Evolutionary conservation across 805 yeast genomes (phyloP).

Genomic region (Myxozyma melibiosi): DNA sequence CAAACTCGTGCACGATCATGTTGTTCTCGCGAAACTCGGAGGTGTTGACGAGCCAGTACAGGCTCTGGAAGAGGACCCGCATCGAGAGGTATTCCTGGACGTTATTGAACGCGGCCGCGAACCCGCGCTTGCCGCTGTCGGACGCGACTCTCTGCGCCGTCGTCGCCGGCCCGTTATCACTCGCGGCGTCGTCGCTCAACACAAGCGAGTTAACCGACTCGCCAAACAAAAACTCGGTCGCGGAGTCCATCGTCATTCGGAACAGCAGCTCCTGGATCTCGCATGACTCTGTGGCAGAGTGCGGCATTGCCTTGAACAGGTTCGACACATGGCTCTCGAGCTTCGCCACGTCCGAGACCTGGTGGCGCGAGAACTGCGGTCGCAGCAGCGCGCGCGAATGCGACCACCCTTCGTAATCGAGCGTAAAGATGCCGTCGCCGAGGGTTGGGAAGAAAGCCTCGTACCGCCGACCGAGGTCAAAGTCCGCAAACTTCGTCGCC

Average conservation of each 20-base stretch:
- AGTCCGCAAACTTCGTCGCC: conserved; percentile 42
- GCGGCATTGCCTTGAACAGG: conserved; percentile 30
- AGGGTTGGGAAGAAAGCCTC: conserved; percentile 39
- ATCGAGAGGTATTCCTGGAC: conserved; percentile 30
- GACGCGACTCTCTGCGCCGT: conserved; percentile 10
- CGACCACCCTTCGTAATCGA: conserved; percentile 43
- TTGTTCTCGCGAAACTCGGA: conserved; percentile 42
- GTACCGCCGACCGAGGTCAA: conserved; percentile 38
- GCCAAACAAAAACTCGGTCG: conserved; percentile 44
- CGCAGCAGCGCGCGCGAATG: conserved; percentile 44
- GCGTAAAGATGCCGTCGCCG: conserved; percentile 45
- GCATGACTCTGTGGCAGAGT: conserved; percentile 23
- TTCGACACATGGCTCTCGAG: conserved; percentile 38
- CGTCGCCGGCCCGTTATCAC: background rate
- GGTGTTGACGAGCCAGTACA: conserved; percentile 33
- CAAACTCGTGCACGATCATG: conserved; percentile 42
- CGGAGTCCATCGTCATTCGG: conserved; percentile 42
- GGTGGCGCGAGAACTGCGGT: conserved; percentile 44
- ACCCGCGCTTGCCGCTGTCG: conserved; percentile 29
- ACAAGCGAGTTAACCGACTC: conserved; percentile 38
- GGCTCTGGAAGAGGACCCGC: conserved; percentile 33
- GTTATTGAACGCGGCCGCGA: conserved; percentile 35
- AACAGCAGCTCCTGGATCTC: conserved; percentile 40
- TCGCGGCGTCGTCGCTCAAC: conserved; percentile 8
- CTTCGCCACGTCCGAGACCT: conserved; percentile 37